Percentiles rank a stretch among this genome's conserved stretches.
Conservation (phyloP, 78 protist genomes). For the Dictyostelium intermedium region DNA sequence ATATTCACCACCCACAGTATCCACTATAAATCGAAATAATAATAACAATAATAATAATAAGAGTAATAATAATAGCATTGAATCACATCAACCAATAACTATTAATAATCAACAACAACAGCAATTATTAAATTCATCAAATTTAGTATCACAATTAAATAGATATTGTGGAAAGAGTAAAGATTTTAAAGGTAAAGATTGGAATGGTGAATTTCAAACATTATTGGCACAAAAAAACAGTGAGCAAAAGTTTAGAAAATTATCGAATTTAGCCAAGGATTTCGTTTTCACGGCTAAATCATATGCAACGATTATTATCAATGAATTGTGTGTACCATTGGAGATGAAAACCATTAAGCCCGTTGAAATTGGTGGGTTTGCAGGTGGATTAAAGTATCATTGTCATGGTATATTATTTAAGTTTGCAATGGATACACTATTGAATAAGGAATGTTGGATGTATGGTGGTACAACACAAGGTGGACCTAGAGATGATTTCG, state of each 20-base stretch:
- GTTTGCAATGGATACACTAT: slow-evolving; percentile 67
- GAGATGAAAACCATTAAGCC: slow-evolving; percentile 80
- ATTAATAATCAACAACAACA: neutral
- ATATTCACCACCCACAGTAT: neutral
- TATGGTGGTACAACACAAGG: slow-evolving; percentile 67
- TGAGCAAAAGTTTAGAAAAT: slow-evolving; percentile 68
- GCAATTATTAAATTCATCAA: neutral
- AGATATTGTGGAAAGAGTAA: slow-evolving; percentile 26
- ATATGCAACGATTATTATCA: slow-evolving; percentile 79
- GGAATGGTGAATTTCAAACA: slow-evolving; percentile 70
- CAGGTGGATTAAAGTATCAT: slow-evolving; percentile 74
- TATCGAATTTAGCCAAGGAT: slow-evolving; percentile 79
- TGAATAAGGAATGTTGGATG: slow-evolving; percentile 74
- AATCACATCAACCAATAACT: neutral
- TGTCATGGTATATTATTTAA: slow-evolving; percentile 79
- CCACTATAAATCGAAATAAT: neutral
- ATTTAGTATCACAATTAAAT: slow-evolving; percentile 52
- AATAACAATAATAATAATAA: neutral
- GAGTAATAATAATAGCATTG: neutral
- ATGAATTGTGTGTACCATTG: slow-evolving; percentile 75
- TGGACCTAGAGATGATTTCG: slow-evolving; percentile 63
- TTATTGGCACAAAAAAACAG: slow-evolving; percentile 16
- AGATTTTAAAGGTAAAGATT: slow-evolving; percentile 48
- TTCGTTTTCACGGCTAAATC: slow-evolving; percentile 74
- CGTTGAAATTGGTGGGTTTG: slow-evolving; percentile 72